A percentile compares a stretch with the other conserved stretches of the same genome.
phyloP scores from a whole-genome alignment of 495 filamentous ascomycete genomes.

The Hyaloscypha hepaticicola region DNA sequence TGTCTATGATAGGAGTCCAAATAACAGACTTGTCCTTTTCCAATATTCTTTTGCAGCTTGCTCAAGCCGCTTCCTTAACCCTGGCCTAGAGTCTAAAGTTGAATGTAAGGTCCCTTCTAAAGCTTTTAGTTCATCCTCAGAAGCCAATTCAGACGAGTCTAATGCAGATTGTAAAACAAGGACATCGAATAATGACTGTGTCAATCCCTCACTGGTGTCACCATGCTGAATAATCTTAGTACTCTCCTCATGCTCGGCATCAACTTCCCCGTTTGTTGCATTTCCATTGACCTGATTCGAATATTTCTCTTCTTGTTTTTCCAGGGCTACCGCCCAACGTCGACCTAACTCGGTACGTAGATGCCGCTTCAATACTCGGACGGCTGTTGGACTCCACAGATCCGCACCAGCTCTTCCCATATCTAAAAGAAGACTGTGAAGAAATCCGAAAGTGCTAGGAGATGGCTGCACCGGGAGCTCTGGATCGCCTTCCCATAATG shows the following conservation, averaged over 20 bases:
- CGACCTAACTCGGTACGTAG: constrained; percentile 47
- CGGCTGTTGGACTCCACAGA: constrained; percentile 76
- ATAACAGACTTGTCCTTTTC: constrained; percentile 75
- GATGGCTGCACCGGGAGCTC: constrained; percentile 80
- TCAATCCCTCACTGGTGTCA: constrained; percentile 39
- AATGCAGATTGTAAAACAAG: constrained; percentile 53
- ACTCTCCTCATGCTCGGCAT: constrained; percentile 3
- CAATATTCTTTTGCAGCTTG: constrained; percentile 70
- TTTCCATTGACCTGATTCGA: constrained; percentile 32
- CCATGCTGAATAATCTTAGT: neutral
- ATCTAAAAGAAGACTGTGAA: constrained; percentile 59
- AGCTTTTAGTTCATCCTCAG: constrained; percentile 42
- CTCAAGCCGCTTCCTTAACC: constrained; percentile 46
- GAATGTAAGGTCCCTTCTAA: constrained; percentile 46
- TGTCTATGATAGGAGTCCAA: constrained; percentile 45
- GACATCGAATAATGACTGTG: constrained; percentile 80
- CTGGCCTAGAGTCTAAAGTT: constrained; percentile 44
- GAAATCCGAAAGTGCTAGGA: constrained; percentile 68
- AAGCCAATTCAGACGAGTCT: constrained; percentile 32
- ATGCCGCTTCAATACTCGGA: constrained; percentile 58
- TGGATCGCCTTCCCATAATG: constrained; percentile 77
- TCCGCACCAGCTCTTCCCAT: constrained; percentile 76
- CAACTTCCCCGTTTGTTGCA: constrained; percentile 27
- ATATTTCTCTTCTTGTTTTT: constrained; percentile 22
- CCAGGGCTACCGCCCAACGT: constrained; percentile 42